Evolutionary conservation across 2,329 filamentous ascomycete genomes (phyloP), one percentile per base, ranked within the genome.

Genomic region (Pseudohalonectria lignicola): DNA sequence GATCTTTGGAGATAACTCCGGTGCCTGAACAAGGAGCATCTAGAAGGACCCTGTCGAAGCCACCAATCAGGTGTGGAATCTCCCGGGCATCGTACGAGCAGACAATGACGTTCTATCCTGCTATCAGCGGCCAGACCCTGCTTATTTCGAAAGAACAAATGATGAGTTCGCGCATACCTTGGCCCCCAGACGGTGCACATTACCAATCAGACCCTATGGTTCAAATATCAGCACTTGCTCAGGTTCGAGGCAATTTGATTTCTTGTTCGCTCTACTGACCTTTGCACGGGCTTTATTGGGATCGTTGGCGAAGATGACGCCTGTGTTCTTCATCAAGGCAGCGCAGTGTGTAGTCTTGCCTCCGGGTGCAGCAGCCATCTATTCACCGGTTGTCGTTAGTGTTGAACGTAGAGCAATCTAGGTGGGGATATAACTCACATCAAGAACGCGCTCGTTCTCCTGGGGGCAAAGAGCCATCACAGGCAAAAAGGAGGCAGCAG

Each of bases 321-420:
- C 92, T 1, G 90, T 96, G 63, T 98, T 98, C 63, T 87, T 88
- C 87, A 95, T 95, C 54, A 96, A 65, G 1, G 90, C 90, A n/a
- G 90, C 86, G 58, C 94, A 82, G 61, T 95, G 86, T 6, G 90
- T 95, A 9, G 87, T 94, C 64, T 96, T 96, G 62, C 90, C 90
- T 66, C 90, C 90, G 42, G 90, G 90, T 44, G 90, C 90, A 49
- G 92, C 83, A 37, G 92, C 86, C 88, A 96, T 76, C n/a, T n/a
- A n/a, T n/a, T n/a, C n/a, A n/a, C n/a, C n/a, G n/a, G n/a, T n/a
- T n/a, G n/a, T n/a, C n/a, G n/a, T n/a, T n/a, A n/a, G n/a, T n/a
- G n/a, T n/a, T n/a, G n/a, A n/a, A n/a, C n/a, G n/a, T n/a, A n/a
- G n/a, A n/a, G n/a, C n/a, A n/a, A n/a, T n/a, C n/a, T n/a, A n/a